Evolutionary conservation across 2,329 filamentous ascomycete genomes (phyloP), one percentile per base, ranked within the genome.

Genomic region (Chaetomiaceae sp.): DNA sequence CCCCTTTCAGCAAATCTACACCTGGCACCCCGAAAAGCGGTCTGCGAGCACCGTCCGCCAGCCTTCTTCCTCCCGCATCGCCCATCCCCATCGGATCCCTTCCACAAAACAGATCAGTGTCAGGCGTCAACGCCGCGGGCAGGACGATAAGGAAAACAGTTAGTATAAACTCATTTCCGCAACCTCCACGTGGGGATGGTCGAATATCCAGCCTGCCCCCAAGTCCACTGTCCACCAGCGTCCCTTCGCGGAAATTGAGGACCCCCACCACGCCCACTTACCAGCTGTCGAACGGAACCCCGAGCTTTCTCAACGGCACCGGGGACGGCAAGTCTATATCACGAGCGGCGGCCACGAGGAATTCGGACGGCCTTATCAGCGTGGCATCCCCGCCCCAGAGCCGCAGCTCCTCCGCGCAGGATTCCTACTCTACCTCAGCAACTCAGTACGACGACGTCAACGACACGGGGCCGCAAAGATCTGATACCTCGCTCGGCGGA

Each of bases 81-180:
- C 75, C 80, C 27, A 73, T 76, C 32, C 73, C 80, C 6, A 75
- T 74, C 9, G 76, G 78, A 5, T 74, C 76, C 45, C 70, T 85
- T 10, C 78, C 81, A 5, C 75, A 81, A 14, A 73, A 81, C 16
- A 80, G 79, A 54, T 75, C 79, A 2, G 70, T 76, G 5, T 76
- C 82, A 8, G 75, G 74, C 32, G 71, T 82, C 13, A 84, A 81
- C 57, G 74, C 74, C 29, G 74, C 81, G 5, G 82, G 83, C 23
- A 91, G 85, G 69, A 82, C 85, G 1, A 71, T 96, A 51, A 84
- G 90, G 57, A 95, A 95, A 71, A 88, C 88, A 1, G 86, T 95
- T 64, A 96, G 91, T 76, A 95, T 96, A 65, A 92, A 91, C 66
- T 86, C 90, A 1, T 96, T 97, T 65, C 92, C 92, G 27, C 88